A percentile compares a stretch with the other conserved stretches of the same genome.
Evolutionary conservation across 176 grass and related monocot species (phyloP).

Genomic region (Elymus sibiricus): DNA sequence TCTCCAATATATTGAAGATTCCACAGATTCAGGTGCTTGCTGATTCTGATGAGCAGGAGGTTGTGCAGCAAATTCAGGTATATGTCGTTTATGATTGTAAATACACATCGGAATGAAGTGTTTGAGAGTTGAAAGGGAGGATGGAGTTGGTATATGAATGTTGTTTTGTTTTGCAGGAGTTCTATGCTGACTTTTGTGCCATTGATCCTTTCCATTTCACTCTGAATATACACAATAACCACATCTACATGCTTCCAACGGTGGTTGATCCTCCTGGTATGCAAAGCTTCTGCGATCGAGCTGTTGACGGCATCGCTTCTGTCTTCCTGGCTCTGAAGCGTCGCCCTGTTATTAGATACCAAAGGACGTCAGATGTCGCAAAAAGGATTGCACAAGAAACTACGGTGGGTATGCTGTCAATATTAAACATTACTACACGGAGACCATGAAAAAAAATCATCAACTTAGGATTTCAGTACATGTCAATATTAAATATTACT

Average conservation of each 20-base stretch:
- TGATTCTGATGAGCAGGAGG: slow-evolving; percentile 96
- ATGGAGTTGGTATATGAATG: neutral
- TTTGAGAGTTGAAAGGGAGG: neutral
- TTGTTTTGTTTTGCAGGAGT: slow-evolving; percentile 60
- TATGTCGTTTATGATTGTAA: slow-evolving; percentile 4
- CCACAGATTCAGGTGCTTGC: slow-evolving; percentile 96
- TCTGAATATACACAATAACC: slow-evolving; percentile 74
- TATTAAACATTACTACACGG: neutral
- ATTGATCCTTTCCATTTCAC: slow-evolving; percentile 93
- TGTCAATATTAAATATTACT: neutral
- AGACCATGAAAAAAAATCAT: neutral
- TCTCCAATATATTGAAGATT: slow-evolving; percentile 94
- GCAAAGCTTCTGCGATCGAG: slow-evolving; percentile 86
- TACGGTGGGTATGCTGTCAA: slow-evolving; percentile 49
- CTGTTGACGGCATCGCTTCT: slow-evolving; percentile 86
- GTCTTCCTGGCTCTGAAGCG: slow-evolving; percentile 94
- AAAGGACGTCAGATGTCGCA: slow-evolving; percentile 79
- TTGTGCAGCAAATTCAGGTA: slow-evolving; percentile 97
- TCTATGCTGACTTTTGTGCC: slow-evolving; percentile 94
- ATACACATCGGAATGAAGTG: slow-evolving; percentile 11
- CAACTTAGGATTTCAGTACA: neutral
- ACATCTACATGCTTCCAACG: slow-evolving; percentile 86
- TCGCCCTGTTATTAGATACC: slow-evolving; percentile 83
- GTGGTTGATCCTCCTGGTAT: slow-evolving; percentile 74
- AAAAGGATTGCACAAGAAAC: slow-evolving; percentile 96